Evolutionary conservation across 768 basidiomycete genomes (phyloP), one percentile per base, ranked within the genome.

Genomic region (Hemileccinum impolitum): DNA sequence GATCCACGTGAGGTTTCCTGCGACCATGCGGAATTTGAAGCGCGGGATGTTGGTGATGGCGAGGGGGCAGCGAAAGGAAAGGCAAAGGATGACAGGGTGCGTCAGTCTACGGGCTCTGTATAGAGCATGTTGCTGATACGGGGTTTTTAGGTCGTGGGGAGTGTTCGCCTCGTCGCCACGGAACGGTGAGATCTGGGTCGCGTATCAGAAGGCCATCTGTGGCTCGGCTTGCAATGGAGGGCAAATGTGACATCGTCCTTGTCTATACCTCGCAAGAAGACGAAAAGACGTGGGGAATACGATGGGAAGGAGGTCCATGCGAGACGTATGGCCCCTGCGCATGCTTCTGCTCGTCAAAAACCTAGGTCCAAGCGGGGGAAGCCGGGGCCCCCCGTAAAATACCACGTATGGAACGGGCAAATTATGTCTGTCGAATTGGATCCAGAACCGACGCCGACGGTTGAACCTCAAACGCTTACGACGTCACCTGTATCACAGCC

Each of bases 391-490:
- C 28, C 18, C 12, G 19, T 19, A 12, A 61, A 23, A 18, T 50
- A 49, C 17, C 52, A 59, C 19, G 39, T 63, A 6, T 52, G 47
- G 43, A 50, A 45, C 3, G 61, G 62, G 0, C 53, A 49, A 35
- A 28, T 64, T 2, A 59, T 62, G 6, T 11, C 34, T 2, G 3
- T 52, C 6, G 39, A 36, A 5, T 18, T 36, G 23, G 47, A 26
- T 21, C 34, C 11, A 11, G 35, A 36, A 25, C 18, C 17, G 28
- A 8, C 9, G 28, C 2, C 28, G 28, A 12, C 28, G 28, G 6
- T 23, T 31, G 34, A 1, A 17, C 17, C 32, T 2, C 47, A 17
- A 18, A 26, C 17, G 5, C 35, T 36, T 1, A 31, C 1, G 17
- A 12, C 8, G 15, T 11, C 17, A 15, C 25, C 44, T 0, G 9